Base-by-base conservation (phyloP, 2,329 filamentous ascomycete species). In the Ustulina deusta region DNA sequence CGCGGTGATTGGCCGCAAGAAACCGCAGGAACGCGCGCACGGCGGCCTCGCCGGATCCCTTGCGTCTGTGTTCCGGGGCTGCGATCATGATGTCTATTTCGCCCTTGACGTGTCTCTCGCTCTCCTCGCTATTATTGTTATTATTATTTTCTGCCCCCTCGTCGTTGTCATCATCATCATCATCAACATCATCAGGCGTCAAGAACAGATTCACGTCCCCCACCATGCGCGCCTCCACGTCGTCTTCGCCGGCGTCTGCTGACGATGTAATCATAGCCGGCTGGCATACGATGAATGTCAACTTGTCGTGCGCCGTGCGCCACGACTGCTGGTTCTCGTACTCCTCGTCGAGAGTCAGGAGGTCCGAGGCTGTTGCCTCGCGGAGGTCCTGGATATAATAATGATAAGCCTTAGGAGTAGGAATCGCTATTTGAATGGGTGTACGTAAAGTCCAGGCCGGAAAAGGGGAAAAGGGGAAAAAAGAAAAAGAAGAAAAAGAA, bases 321-420 rank as follows among this genome's bases (percentile, higher is more conserved):
- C 95, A 98, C 71, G 90, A 93, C n/a, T 82, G 81, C 79, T 97
- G 95, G 90, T 97, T 98, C 57, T 89, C 87, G 79, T 96, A 93
- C 83, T 98, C 95, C 77, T 97, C 91, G 0, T 88, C 84, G 0
- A 97, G 83, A 0, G 87, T 90, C 58, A 98, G 85, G 0, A 91
- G 92, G 70, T 97, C 94, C 0, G 94, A 97, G 0, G 95, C 94
- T 0, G 95, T 98, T 61, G 92, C 91, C 79, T 89, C 84, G 82
- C 91, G 94, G 44, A 97, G 92, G 54, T 89, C 86, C 89, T 92
- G 32, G 17, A n/a, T 17, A 22, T 57, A 20, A 15, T 32, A 10
- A 49, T 27, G 9, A 25, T n/a, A n/a, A n/a, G n/a, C n/a, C n/a
- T n/a, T n/a, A n/a, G n/a, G n/a, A n/a, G n/a, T n/a, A n/a, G n/a